These are phyloP conservation scores for Saccharomycopsis amapae DNA, from an alignment of 805 yeast species.

Conservation along the genomic window DNA sequence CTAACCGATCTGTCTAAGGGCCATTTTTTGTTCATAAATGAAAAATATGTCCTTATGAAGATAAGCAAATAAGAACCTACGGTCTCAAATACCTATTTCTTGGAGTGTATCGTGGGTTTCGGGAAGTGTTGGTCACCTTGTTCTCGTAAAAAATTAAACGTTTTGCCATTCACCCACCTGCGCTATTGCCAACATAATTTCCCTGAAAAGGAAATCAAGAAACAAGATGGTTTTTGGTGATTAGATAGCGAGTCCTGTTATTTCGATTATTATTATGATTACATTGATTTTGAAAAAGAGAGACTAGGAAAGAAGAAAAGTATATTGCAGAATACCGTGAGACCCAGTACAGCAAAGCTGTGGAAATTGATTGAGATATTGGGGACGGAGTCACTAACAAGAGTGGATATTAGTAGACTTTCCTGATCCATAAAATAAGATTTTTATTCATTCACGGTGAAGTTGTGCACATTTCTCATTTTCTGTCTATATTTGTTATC, in stretches of 20 bases:
- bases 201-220: conserved; percentile 34
- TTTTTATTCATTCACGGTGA: conserved; percentile 41
- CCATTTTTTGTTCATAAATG: conserved; percentile 34
- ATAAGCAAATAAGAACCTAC: conserved; percentile 33
- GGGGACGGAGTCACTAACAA: conserved; percentile 19
- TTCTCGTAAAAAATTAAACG: too few relatives aligned
- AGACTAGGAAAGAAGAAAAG: conserved; percentile 30
- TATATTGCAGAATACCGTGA: conserved; percentile 7
- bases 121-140: conserved; percentile 27
- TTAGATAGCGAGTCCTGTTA: too few relatives aligned
- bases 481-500: neutral
- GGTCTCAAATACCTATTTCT: conserved; percentile 32
- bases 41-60: conserved; percentile 40
- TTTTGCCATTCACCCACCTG: too few relatives aligned
- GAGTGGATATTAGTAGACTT: conserved; percentile 40
- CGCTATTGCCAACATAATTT: conserved; percentile 36
- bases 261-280: too few relatives aligned
- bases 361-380: conserved; percentile 14
- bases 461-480: neutral
- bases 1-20: conserved; percentile 45
- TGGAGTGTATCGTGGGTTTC: conserved; percentile 21
- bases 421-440: conserved; percentile 46
- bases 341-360: conserved; percentile 21
- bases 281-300: conserved; percentile 34
- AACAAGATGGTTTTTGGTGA: conserved; percentile 39